Evolutionary conservation across 208 protist genomes (phyloP).

Genomic region (Acanthamoeba lenticulata): DNA sequence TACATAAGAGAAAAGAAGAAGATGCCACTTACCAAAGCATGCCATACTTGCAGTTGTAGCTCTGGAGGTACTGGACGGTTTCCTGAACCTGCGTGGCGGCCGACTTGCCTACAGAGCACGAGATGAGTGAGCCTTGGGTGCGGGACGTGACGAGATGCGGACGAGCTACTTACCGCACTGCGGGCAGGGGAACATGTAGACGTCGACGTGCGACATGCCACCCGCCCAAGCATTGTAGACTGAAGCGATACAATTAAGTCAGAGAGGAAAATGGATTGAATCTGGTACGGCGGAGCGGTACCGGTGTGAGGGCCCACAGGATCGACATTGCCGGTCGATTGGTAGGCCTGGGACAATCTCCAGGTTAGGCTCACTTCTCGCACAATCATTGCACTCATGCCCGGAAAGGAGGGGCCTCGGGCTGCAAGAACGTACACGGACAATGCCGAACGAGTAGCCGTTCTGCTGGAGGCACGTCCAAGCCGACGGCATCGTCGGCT

Average conservation of each 20-base stretch:
- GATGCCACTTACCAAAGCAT: slow-evolving; percentile 54
- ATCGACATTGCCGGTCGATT: not conserved
- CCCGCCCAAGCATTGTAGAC: slow-evolving; percentile 46
- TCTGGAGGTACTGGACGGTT: not conserved
- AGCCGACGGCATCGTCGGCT: not conserved
- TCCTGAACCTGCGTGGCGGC: slow-evolving; percentile 18
- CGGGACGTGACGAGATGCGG: too few relatives aligned
- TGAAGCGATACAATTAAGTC: not conserved
- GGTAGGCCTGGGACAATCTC: slow-evolving; percentile 23
- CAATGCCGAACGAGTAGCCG: slow-evolving; percentile 8
- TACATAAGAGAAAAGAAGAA: too few relatives aligned
- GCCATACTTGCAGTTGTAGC: slow-evolving; percentile 35
- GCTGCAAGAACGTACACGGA: too few relatives aligned
- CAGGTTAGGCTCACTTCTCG: too few relatives aligned
- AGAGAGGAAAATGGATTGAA: not conserved
- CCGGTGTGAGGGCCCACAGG: not conserved
- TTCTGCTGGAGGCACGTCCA: not conserved
- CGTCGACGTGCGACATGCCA: slow-evolving; percentile 58
- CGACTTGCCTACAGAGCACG: slow-evolving; percentile 58
- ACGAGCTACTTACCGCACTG: slow-evolving; percentile 36
- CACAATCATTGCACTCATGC: too few relatives aligned
- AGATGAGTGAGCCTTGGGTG: too few relatives aligned
- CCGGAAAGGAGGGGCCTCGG: not conserved
- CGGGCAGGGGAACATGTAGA: slow-evolving; percentile 66
- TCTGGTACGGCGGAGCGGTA: not conserved